These are phyloP conservation scores for Anastatica hierochuntica DNA, from an alignment of 345 rosid species.

Conservation along the genomic window DNA sequence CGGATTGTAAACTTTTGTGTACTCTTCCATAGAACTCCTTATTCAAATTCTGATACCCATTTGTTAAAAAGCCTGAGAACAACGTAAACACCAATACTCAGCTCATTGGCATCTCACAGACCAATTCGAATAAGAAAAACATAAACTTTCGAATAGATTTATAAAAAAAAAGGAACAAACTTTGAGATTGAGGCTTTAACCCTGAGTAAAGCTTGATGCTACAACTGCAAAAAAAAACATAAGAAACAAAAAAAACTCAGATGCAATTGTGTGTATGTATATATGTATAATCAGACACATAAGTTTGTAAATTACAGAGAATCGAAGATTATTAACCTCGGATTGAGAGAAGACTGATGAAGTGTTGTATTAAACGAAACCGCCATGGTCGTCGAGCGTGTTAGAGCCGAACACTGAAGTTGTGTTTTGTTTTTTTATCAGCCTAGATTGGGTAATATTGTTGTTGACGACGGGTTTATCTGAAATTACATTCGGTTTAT, in stretches of 20 bases:
- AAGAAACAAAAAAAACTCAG: constrained; percentile 1
- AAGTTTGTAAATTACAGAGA: background rate
- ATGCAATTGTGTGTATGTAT: constrained; percentile 1
- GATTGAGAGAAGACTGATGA: constrained; percentile 46
- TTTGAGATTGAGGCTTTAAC: constrained; percentile 54
- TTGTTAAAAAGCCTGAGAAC: constrained; percentile 34
- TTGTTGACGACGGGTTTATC: no score
- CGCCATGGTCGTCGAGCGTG: constrained; percentile 39
- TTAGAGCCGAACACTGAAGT: background rate
- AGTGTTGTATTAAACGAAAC: constrained; percentile 43
- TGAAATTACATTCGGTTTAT: no score
- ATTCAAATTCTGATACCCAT: constrained; percentile 45
- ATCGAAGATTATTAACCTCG: constrained; percentile 35
- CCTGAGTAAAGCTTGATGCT: constrained; percentile 64
- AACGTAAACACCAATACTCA: background rate
- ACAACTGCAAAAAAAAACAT: constrained; percentile 34
- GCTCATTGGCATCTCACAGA: no score
- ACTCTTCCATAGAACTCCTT: constrained; percentile 63
- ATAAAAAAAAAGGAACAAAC: constrained; percentile 31
- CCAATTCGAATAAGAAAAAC: constrained; percentile 1
- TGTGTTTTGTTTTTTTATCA: background rate
- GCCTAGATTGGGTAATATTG: no score
- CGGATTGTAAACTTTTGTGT: constrained; percentile 53
- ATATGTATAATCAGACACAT: background rate
- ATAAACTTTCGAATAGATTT: background rate